Evolutionary conservation across 2,329 filamentous ascomycete genomes (phyloP), one percentile per base, ranked within the genome.

Genomic region (Sporothrix curviconia): DNA sequence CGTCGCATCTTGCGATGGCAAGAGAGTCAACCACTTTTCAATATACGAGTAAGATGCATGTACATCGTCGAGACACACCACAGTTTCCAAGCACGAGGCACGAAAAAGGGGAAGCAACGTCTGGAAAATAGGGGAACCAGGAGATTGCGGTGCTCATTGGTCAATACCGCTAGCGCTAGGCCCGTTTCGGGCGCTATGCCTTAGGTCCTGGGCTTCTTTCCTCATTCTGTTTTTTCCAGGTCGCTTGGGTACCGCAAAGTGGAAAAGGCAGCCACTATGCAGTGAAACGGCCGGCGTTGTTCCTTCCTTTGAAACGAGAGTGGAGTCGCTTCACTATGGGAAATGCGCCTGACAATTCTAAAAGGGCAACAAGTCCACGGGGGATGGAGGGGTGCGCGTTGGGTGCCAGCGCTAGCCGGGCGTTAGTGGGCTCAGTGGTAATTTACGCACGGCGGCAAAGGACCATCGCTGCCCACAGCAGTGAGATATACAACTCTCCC

Each of bases 291-390:
- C 57, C 52, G 36, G 52, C 36, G 50, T 11, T 32, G 32, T 32
- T 25, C 43, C 50, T 44, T 43, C 25, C 46, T 57, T 56, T 60
- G 58, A 60, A 60, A 60, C 58, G 50, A 43, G 34, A 57, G 58
- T 60, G 58, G 58, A 24, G 55, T 24, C 24, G 49, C 28, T 46
- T 52, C 22, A 22, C 15, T 46, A 57, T 60, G 58, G 58, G 58
- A 60, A 57, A 55, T 50, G 32, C 37, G 55, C 58, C 58, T 60
- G 58, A 15, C 43, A 57, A 57, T 57, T 60, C 58, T 19, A 55
- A 37, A 46, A 54, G 39, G 28, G 39, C 39, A 46, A 19, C 40
- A 39, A 39, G 51, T 43, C 39, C 22, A 47, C n/a, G 53, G 32
- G 42, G 32, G 36, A 39, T 28, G 34, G 37, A 22, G 34, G 32